phyloP scores from a whole-genome alignment of 129 eudicot genomes.

The Arctium minus region DNA sequence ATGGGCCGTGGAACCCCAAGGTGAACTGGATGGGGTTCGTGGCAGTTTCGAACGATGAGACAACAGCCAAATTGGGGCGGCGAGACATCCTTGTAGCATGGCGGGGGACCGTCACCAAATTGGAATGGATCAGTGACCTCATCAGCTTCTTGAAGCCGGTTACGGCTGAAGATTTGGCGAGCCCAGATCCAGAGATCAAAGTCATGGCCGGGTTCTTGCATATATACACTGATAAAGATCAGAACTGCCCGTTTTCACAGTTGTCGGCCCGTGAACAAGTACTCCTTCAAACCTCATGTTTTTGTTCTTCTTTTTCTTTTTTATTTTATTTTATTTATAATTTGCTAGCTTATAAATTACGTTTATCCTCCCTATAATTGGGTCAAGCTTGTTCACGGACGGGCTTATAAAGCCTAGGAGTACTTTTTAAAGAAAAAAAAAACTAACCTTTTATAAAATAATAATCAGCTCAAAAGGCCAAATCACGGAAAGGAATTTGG shows the following conservation, averaged over 20 bases:
- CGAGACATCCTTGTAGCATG: slow-evolving; percentile 57
- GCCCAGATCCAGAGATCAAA: slow-evolving; percentile 42
- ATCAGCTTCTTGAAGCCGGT: slow-evolving; percentile 39
- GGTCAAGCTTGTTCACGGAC: too few species aligned
- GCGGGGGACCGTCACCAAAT: slow-evolving; percentile 47
- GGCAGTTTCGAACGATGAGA: slow-evolving; percentile 53
- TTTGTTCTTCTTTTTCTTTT: not conserved
- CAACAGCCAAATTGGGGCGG: slow-evolving; percentile 36
- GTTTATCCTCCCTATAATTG: too few species aligned
- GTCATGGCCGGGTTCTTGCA: slow-evolving; percentile 59
- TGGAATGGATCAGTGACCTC: slow-evolving; percentile 47
- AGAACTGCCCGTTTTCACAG: slow-evolving; percentile 29
- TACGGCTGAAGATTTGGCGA: slow-evolving; percentile 26
- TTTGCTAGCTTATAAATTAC: too few species aligned
- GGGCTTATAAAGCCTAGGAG: too few species aligned
- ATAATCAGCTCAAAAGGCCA: too few species aligned
- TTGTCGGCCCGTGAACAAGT: slow-evolving; percentile 40
- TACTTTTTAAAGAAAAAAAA: too few species aligned
- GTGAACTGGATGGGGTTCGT: slow-evolving; percentile 74
- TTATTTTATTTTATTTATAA: too few species aligned
- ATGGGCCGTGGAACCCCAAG: slow-evolving; percentile 39
- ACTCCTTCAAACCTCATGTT: not conserved
- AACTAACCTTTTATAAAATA: too few species aligned
- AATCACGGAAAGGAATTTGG: too few species aligned
- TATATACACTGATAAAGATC: slow-evolving; percentile 43